Base-by-base conservation (phyloP, 2,329 filamentous ascomycete genomes). In the Penicillium sp. region DNA sequence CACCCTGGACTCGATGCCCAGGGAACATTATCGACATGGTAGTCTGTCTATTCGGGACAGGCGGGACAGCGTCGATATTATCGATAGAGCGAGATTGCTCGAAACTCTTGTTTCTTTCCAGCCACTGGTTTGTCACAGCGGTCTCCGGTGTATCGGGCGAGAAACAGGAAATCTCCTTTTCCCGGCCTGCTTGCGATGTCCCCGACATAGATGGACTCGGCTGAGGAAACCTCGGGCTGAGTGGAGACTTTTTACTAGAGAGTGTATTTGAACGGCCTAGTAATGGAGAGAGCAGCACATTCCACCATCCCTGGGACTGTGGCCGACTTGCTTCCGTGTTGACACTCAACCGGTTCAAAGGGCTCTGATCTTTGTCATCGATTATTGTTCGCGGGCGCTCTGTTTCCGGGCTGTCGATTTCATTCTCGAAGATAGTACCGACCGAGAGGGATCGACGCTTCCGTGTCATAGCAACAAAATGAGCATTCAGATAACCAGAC, bases 221-320 rank as follows among this genome's bases (percentile, higher is more conserved):
- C 13, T 11, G 19, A 13, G 67, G 66, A n/a, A 72, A 74, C 9
- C 57, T 61, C 37, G 57, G 55, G 6, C 59, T 64, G 4, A 64
- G 53, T 13, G 65, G 67, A 19, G 67, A 72, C 57, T 68, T 70
- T 48, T 67, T 64, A 53, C 70, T 53, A 25, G 39, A 53, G 2
- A 44, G 29, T 14, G 43, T 53, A 35, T 45, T 46, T 13, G 50
- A 53, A 43, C 50, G 50, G n/a, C 50, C 50, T 3, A 80, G 58
- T 6, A 80, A 66, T 1, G 79, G 79, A 1, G 79, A 80, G 2
- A 80, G 71, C 23, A 81, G 67, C 46, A 76, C 72, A 27, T 75
- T 81, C 79, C 79, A 81, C 79, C 79, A 81, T 19, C 79, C 79
- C 55, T 80, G 76, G 0, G 79, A 81, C 26, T 74, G 68, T 29